Evolutionary conservation across 2,329 filamentous ascomycete species (phyloP), one percentile per base, ranked within the genome.

Genomic region (Juglanconis sp.): DNA sequence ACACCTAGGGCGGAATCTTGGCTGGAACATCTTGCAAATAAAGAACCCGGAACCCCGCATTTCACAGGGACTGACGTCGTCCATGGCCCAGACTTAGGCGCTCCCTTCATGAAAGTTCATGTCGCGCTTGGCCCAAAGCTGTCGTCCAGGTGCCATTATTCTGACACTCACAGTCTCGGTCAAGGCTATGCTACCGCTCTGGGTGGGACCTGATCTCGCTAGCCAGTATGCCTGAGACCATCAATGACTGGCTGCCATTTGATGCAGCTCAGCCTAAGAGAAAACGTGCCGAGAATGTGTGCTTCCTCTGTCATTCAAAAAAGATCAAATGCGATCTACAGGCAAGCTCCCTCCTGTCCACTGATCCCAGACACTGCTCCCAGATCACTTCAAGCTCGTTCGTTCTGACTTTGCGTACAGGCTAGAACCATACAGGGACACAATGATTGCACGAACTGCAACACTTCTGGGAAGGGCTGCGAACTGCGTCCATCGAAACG

Each of bases 251-350:
- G 72, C 66, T 73, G 57, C 69, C 69, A 56, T 74, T 72, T 57
- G 67, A 63, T 32, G 68, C 61, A 38, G 65, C 64, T 24, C 68
- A 71, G 58, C 68, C 70, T 17, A 73, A 72, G 64, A 64, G 70
- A 42, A 72, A 73, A 48, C 70, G 72, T 10, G 72, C 69, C 31
- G 68, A 70, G 46, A 57, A 67, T 6, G 69, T 69, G 57, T 71
- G 72, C 60, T 59, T 70, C 30, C 64, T 65, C 50, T 74, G 72
- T 38, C 72, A 74, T 57, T 67, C 69, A 0, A 74, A 74, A 62
- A 74, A 74, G 65, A 68, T 73, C 57, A 73, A 73, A 42, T 74
- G 72, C 35, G 70, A 73, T 60, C 60, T 73, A 35, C 70, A 73
- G 65, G 68, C 66, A 55, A 38, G 57, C 10, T 24, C 30, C 15